Evolutionary conservation across 2,329 filamentous ascomycete genomes (phyloP).

Genomic region (Colletotrichum eleusines): DNA sequence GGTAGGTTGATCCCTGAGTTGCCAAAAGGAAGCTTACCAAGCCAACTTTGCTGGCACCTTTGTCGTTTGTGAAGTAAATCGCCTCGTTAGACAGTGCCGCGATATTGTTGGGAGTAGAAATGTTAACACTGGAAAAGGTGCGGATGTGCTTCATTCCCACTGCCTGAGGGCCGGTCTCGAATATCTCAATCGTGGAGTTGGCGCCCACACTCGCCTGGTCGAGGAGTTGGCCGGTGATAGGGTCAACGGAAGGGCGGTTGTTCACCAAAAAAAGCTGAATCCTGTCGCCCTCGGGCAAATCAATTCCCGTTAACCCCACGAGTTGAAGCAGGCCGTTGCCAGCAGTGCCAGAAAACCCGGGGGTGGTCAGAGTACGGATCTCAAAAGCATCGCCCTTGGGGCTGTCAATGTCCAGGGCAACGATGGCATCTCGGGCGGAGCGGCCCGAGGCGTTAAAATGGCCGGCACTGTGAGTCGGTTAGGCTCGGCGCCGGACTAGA

Average conservation of each 20-base stretch:
- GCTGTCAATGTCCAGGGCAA: constrained; percentile 51
- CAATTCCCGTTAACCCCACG: constrained; percentile 48
- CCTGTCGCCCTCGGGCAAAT: constrained; percentile 39
- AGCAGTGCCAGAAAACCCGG: constrained; percentile 47
- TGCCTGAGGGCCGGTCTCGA: constrained; percentile 44
- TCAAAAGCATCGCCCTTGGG: constrained; percentile 43
- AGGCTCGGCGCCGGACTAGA: constrained; percentile 3
- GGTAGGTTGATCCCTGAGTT: background rate
- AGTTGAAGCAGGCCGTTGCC: constrained; percentile 50
- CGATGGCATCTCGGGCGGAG: constrained; percentile 48
- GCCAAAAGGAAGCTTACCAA: constrained; percentile 30
- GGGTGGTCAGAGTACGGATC: constrained; percentile 45
- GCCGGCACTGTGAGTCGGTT: constrained; percentile 16
- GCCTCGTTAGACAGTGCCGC: constrained; percentile 41
- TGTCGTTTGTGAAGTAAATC: constrained; percentile 47
- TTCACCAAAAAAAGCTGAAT: constrained; percentile 46
- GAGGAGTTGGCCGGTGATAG: constrained; percentile 54
- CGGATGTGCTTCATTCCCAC: constrained; percentile 44
- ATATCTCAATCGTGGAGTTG: constrained; percentile 65
- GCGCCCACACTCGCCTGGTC: constrained; percentile 74
- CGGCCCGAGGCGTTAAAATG: constrained; percentile 47
- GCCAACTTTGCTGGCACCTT: constrained; percentile 43
- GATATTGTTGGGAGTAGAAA: constrained; percentile 47
- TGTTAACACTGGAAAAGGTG: constrained; percentile 43
- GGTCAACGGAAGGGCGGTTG: constrained; percentile 46